Conservation (phyloP, 805 yeast genomes). For the Candida odintsovae region DNA sequence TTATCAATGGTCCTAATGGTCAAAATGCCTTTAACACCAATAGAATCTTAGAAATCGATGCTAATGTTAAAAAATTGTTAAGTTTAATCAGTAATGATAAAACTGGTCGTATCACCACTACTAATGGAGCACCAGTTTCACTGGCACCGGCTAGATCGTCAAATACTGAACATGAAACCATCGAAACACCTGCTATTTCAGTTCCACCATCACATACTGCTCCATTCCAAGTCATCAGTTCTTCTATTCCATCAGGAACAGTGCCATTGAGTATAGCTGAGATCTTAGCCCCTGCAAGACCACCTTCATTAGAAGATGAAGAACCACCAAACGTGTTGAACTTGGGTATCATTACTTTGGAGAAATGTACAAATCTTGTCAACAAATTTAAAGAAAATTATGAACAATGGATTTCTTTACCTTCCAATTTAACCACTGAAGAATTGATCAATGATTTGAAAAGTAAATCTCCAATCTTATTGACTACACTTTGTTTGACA, state of each 20-base stretch:
- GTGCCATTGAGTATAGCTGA: conserved; percentile 14
- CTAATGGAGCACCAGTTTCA: conserved; percentile 1
- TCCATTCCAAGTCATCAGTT: conserved; percentile 21
- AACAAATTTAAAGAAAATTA: conserved; percentile 58
- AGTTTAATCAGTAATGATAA: conserved; percentile 1
- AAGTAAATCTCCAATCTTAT: conserved; percentile 49
- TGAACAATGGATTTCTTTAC: conserved; percentile 76
- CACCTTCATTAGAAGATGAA: conserved; percentile 10
- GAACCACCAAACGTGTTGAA: conserved; percentile 43
- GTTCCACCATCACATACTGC: conserved; percentile 26
- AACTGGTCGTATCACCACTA: neutral
- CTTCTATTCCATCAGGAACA: conserved; percentile 12
- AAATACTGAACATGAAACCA: conserved; percentile 1
- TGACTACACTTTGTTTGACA: conserved; percentile 61
- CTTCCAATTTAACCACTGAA: conserved; percentile 43
- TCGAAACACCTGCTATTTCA: conserved; percentile 7
- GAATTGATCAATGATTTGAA: conserved; percentile 44
- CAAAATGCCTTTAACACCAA: neutral
- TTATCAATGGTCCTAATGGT: neutral
- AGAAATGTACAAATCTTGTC: conserved; percentile 45
- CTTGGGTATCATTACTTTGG: conserved; percentile 40
- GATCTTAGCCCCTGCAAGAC: conserved; percentile 8
- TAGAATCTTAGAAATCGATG: conserved; percentile 7
- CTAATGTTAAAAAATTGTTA: conserved; percentile 6
- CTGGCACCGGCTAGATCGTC: neutral